Evolutionary conservation across 208 protist species (phyloP).

Genomic region (Trichomonas vaginalis): DNA sequence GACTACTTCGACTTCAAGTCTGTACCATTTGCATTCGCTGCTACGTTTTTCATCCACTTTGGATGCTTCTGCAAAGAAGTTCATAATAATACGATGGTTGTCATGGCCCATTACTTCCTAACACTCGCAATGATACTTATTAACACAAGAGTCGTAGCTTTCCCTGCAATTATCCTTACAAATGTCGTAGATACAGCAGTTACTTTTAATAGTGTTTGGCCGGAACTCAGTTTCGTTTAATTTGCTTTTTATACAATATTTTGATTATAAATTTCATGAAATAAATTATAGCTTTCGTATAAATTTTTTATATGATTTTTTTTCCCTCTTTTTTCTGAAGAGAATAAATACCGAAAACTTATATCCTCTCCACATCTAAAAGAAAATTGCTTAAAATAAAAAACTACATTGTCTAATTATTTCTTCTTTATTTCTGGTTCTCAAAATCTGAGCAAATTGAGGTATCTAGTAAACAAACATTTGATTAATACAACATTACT

Average conservation of each 20-base stretch:
- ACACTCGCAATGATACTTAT: neutral
- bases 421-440: no score
- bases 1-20: conserved; percentile 13
- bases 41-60: conserved; percentile 14
- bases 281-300: no score
- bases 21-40: neutral
- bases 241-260: neutral
- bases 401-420: no score
- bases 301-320: no score
- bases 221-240: neutral
- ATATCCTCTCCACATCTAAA: no score
- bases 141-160: neutral
- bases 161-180: neutral
- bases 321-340: no score
- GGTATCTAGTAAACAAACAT: no score
- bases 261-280: no score
- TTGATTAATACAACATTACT: no score
- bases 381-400: no score
- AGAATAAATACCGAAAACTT: no score
- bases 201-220: neutral
- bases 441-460: no score
- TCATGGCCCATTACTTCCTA: neutral
- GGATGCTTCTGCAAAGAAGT: neutral
- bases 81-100: neutral
- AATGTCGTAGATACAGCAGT: neutral